A percentile compares a stretch with the other conserved stretches of the same genome.
These are phyloP conservation scores for Aspergillus sclerotioniger DNA, from an alignment of 495 filamentous ascomycete species.

Conservation along the genomic window DNA sequence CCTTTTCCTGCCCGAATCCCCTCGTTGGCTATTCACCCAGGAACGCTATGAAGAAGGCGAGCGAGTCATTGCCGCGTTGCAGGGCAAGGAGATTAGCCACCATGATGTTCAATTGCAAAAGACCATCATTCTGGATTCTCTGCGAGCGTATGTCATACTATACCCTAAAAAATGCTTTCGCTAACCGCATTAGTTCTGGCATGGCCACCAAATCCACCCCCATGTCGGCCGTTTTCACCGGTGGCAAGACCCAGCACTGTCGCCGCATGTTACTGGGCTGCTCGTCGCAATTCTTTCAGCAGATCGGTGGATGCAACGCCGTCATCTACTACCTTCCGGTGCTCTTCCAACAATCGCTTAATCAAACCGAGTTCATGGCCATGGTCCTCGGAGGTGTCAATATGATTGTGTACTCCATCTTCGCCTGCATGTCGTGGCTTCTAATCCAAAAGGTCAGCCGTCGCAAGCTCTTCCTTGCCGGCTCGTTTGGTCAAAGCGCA, in stretches of 20 bases:
- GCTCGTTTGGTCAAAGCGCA: constrained; percentile 57
- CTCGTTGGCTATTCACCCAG: constrained; percentile 68
- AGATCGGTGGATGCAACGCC: constrained; percentile 72
- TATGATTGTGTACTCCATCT: constrained; percentile 72
- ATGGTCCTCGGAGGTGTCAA: constrained; percentile 76
- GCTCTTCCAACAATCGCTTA: constrained; percentile 66
- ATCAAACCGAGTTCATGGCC: constrained; percentile 55
- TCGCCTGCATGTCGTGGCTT: constrained; percentile 60
- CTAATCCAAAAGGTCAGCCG: constrained; percentile 70
- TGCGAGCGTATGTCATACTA: too few relatives aligned
- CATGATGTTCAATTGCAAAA: constrained; percentile 21
- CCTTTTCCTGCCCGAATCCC: constrained; percentile 68
- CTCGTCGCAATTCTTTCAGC: constrained; percentile 67
- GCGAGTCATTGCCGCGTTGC: constrained; percentile 63
- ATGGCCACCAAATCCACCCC: too few relatives aligned
- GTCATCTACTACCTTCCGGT: constrained; percentile 84
- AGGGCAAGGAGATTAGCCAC: constrained; percentile 25
- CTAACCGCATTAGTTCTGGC: too few relatives aligned
- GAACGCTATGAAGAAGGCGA: constrained; percentile 58
- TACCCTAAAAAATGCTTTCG: too few relatives aligned
- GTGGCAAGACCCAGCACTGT: constrained; percentile 47
- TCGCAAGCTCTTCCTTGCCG: constrained; percentile 67
- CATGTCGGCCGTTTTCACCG: constrained; percentile 29
- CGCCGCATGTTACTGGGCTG: constrained; percentile 45
- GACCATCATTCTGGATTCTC: too few relatives aligned